These are phyloP conservation scores for Tetrahymena borealis DNA, from an alignment of 73 alveolate species.

Conservation along the genomic window DNA sequence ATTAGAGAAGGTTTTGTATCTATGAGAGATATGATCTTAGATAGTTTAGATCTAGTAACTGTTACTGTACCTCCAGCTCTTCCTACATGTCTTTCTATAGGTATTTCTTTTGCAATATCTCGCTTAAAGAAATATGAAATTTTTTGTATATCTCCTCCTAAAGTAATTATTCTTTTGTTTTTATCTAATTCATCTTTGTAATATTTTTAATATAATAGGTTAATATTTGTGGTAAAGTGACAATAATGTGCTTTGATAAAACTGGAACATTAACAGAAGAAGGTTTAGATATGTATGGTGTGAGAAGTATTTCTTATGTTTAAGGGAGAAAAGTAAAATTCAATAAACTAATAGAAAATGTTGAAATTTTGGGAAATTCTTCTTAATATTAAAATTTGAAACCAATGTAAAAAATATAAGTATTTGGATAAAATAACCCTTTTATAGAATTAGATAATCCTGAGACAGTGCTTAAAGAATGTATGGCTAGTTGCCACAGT, in stretches of 20 bases:
- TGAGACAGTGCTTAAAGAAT: conserved; percentile 9
- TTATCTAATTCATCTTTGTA: conserved; percentile 38
- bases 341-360: conserved; percentile 14
- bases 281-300: conserved; percentile 70
- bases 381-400: background rate
- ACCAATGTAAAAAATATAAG: background rate
- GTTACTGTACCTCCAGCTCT: conserved; percentile 95
- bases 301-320: background rate
- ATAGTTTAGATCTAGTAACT: conserved; percentile 82
- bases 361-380: background rate
- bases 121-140: conserved; percentile 73
- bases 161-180: conserved; percentile 18
- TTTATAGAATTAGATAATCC: background rate
- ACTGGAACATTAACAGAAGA: conserved; percentile 96
- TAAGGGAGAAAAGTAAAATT: conserved; percentile 1
- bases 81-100: conserved; percentile 91
- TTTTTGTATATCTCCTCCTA: conserved; percentile 81
- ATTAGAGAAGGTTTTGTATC: conserved; percentile 45
- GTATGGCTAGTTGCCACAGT: conserved; percentile 77
- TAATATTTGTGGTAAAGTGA: conserved; percentile 76
- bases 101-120: conserved; percentile 74
- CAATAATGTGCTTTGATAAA: conserved; percentile 80
- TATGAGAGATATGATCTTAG: conserved; percentile 48
- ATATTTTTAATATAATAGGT: conserved; percentile 71
- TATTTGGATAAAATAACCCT: background rate